Percentiles rank a stretch among this genome's conserved stretches.
Conservation (phyloP, 768 basidiomycete genomes). For the Pleurotus salmoneostramineus region DNA sequence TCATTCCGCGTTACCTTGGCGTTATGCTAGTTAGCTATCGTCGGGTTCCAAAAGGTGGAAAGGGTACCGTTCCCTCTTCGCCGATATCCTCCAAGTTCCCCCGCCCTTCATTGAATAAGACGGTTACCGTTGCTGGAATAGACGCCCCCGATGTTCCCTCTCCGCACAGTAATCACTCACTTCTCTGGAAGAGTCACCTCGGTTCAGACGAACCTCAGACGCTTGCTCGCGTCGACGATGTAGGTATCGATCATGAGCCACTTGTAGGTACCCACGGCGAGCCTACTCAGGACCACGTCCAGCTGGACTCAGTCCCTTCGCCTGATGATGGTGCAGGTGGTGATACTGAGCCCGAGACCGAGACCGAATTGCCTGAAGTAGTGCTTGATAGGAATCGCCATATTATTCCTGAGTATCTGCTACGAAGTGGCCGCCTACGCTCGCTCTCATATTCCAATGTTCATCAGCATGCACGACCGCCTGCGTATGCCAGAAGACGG, state of each 20-base stretch:
- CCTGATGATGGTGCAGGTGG: constrained; percentile 22
- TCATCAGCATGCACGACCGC: constrained; percentile 29
- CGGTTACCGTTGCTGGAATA: constrained; percentile 19
- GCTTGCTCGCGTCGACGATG: background rate
- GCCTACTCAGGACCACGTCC: background rate
- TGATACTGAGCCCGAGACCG: constrained; percentile 49
- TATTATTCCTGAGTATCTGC: constrained; percentile 92
- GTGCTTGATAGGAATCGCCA: constrained; percentile 89
- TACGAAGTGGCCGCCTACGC: constrained; percentile 48
- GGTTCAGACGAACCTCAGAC: background rate
- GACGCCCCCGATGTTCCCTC: background rate
- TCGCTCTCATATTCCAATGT: constrained; percentile 46
- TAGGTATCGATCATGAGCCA: background rate
- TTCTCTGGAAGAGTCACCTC: background rate
- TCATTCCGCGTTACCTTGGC: constrained; percentile 96
- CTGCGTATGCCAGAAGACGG: constrained; percentile 4
- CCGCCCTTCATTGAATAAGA: constrained; percentile 22
- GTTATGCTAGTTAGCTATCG: constrained; percentile 99
- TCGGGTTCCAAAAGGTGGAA: constrained; percentile 49
- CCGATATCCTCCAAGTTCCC: constrained; percentile 16
- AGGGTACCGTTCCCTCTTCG: constrained; percentile 18
- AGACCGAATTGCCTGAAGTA: constrained; percentile 92
- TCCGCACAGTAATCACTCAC: background rate
- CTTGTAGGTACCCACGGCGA: background rate
- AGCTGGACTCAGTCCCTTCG: background rate